phyloP scores from a whole-genome alignment of 2,329 filamentous ascomycete genomes.

The Pseudogymnoascus sp. region DNA sequence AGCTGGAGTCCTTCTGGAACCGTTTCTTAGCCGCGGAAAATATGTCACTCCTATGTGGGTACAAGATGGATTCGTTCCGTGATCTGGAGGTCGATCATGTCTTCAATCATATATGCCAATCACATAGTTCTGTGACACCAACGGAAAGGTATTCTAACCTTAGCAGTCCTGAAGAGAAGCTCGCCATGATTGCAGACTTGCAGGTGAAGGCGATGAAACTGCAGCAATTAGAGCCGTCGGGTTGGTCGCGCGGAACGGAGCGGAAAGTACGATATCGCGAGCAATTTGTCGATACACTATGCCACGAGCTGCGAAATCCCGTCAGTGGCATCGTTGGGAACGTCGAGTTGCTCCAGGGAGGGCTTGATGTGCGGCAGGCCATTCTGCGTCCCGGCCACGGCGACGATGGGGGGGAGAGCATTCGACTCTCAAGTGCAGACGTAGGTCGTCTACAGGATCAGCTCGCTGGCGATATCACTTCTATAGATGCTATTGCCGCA shows the following conservation, averaged over 20 bases:
- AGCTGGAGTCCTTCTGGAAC: not conserved
- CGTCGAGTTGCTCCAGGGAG: slow-evolving; percentile 23
- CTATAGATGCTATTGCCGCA: slow-evolving; percentile 59
- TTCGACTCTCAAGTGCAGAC: slow-evolving; percentile 23
- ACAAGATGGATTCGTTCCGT: not conserved
- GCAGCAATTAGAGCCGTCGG: not conserved
- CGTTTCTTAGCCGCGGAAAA: not conserved
- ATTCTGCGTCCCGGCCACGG: slow-evolving; percentile 46
- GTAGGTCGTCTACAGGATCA: not conserved
- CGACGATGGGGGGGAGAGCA: slow-evolving; percentile 30
- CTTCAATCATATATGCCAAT: not conserved
- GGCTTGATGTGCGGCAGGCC: slow-evolving; percentile 49
- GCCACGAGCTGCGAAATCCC: slow-evolving; percentile 65
- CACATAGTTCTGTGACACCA: not conserved
- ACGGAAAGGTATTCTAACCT: not conserved
- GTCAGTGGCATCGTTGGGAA: slow-evolving; percentile 61
- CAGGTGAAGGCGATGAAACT: not conserved
- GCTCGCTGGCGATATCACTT: slow-evolving; percentile 8
- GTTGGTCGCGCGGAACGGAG: not conserved
- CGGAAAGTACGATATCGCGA: not conserved
- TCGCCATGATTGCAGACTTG: not conserved
- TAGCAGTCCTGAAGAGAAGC: not conserved
- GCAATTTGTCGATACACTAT: not conserved
- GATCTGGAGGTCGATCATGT: not conserved
- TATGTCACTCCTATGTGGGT: not conserved